Base-by-base conservation (phyloP, 495 filamentous ascomycete species). In the Diplogelasinospora grovesii region DNA sequence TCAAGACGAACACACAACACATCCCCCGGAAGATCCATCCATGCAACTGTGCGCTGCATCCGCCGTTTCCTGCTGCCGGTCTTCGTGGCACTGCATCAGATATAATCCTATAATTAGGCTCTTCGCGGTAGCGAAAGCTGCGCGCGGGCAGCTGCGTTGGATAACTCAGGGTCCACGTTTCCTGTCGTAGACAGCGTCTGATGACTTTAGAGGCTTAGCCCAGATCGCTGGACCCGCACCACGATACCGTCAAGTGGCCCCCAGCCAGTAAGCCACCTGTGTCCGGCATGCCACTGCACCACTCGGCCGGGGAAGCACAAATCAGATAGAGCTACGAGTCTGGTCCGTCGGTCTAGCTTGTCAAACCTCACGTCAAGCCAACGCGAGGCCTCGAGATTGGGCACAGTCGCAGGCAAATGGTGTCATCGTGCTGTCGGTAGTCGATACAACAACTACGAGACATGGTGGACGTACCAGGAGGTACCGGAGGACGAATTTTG, bases 51-150 rank as follows among this genome's bases (percentile, higher is more conserved):
- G 43, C 33, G 27, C 37, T 36, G 27, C 39, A 34, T 39, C 25
- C 31, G 30, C 30, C 39, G 13, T 22, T 23, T 19, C 8, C 10
- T 39, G 31, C 41, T 49, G 49, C 35, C 41, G 40, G 45, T 13
- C 47, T 49, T 52, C 56, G 56, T 59, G 56, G 56, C 56, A 59
- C 53, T 54, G 50, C 53, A 40, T 54, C 53, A 43, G 39, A 49
- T 44, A 47, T 33, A 25, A 36, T 49, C 50, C 56, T 56, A 57
- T 57, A 54, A 43, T 54, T 57, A 50, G 56, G 53, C 37, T 27
- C 25, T 37, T 39, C 23, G 36, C 28, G 43, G 46, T 52, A 54
- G 48, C 39, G 22, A 51, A n/a, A 27, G 26, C 22, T 37, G 39
- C 39, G 40, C 20, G 25, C 29, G 29, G 7, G 20, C 36, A 46